Base-by-base conservation (phyloP, 2,329 filamentous ascomycete genomes). In the Tolypocladium sp. region DNA sequence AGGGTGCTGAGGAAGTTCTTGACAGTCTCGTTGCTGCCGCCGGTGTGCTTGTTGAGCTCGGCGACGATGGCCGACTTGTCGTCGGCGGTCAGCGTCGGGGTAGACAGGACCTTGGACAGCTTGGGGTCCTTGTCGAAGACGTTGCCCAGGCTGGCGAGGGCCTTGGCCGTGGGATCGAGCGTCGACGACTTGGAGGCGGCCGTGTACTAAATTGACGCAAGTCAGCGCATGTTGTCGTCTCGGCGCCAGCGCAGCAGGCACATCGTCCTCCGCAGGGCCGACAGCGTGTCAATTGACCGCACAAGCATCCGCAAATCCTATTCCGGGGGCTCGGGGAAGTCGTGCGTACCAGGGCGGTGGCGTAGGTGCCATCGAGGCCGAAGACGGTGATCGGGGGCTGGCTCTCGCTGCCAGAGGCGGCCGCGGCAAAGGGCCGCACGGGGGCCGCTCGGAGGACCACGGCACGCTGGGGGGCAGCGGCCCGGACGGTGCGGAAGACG, bases 281-380 rank as follows among this genome's bases (percentile, higher is more conserved):
- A 22, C 38, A 17, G 22, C 30, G 38, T 33, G 10, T 59, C 67
- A 68, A 65, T 68, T 63, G 61, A 33, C 52, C 54, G 52, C 60
- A 30, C 55, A 38, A 2, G 20, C 17, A 35, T 8, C 25, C 7
- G 17, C 4, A 20, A 41, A 38, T 44, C 33, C 12, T 22, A 2
- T 42, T 44, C 49, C 58, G 57, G 53, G 61, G 59, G 61, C 38
- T 35, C 38, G 33, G 46, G 49, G n/a, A 44, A 49, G 58, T 49
- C 33, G 33, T 44, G 67, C 91, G 76, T 93, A 99, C 94, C 87
- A 99, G 84, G 81, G 94, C 94, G 80, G 89, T 92, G 76, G 94
- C 94, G 81, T 99, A 99, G 75, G 93, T 97, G 78, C 94, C 94
- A 79, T 97, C 94, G 73, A 99, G 81, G 70, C 94, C 94, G 79